phyloP scores from a whole-genome alignment of 139 green algal species.

The Asterochloris sp. region DNA sequence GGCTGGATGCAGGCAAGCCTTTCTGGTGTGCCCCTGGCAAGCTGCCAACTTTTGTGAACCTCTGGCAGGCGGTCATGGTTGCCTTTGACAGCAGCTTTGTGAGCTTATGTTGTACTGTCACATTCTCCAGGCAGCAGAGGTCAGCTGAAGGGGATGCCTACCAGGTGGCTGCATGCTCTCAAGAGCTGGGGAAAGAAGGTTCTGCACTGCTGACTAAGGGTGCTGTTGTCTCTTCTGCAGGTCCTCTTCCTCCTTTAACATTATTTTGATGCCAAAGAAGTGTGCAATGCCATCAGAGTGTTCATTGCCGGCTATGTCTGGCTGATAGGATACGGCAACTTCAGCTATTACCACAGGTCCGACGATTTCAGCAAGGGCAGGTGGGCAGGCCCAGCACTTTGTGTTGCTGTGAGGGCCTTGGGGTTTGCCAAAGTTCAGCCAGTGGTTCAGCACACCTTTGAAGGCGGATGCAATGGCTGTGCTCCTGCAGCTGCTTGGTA shows the following conservation, averaged over 20 bases:
- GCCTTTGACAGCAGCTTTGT: too few species aligned
- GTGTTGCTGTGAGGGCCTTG: too few species aligned
- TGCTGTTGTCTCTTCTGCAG: slow-evolving; percentile 17
- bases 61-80: too few species aligned
- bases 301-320: slow-evolving; percentile 97
- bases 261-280: slow-evolving; percentile 89
- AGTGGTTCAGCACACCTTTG: too few species aligned
- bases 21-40: too few species aligned
- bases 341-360: slow-evolving; percentile 91
- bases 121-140: neutral
- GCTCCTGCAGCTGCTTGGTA: neutral
- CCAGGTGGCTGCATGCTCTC: neutral
- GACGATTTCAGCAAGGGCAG: slow-evolving; percentile 62
- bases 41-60: too few species aligned
- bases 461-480: neutral
- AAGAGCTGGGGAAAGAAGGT: neutral
- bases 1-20: slow-evolving; percentile 84
- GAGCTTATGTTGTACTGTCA: too few species aligned
- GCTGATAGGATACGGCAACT: slow-evolving; percentile 98
- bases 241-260: slow-evolving; percentile 96
- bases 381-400: neutral
- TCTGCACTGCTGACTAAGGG: neutral
- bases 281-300: slow-evolving; percentile 97
- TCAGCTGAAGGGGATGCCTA: neutral
- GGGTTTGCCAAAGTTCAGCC: too few species aligned